Evolutionary conservation across 2,329 filamentous ascomycete species (phyloP).

Genomic region (Pseudocercospora cruenta): DNA sequence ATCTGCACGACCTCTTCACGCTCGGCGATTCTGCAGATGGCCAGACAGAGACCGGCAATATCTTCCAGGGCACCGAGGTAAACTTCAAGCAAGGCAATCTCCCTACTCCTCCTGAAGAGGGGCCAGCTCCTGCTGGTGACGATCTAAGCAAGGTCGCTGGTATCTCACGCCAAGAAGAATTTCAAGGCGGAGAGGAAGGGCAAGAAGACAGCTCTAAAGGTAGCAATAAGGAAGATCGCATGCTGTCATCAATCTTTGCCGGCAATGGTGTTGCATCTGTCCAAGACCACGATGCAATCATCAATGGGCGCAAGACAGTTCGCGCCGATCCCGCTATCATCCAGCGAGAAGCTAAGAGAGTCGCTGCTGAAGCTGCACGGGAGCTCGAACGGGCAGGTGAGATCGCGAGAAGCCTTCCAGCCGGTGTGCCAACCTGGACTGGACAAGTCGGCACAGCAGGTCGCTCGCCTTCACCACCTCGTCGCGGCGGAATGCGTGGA

Average conservation of each 20-base stretch:
- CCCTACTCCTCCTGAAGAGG: constrained; percentile 36
- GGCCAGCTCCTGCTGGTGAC: constrained; percentile 30
- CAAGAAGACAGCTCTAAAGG: constrained; percentile 25
- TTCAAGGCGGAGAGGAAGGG: constrained; percentile 35
- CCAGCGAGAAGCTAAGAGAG: constrained; percentile 76
- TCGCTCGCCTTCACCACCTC: constrained; percentile 61
- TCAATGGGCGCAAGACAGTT: constrained; percentile 69
- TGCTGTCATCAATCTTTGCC: constrained; percentile 88
- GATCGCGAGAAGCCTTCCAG: constrained; percentile 71
- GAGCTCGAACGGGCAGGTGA: constrained; percentile 75
- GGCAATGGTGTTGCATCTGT: constrained; percentile 86
- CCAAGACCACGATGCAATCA: constrained; percentile 88
- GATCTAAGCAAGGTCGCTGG: constrained; percentile 40
- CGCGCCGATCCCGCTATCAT: constrained; percentile 78
- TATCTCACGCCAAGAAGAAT: constrained; percentile 51
- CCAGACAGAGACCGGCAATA: constrained; percentile 77
- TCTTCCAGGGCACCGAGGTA: constrained; percentile 88
- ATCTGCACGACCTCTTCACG: constrained; percentile 89
- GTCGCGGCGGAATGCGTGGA: constrained; percentile 48
- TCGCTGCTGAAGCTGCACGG: constrained; percentile 76
- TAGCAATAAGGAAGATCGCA: constrained; percentile 64
- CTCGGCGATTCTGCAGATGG: constrained; percentile 68
- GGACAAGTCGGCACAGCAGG: constrained; percentile 80
- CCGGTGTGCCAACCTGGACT: constrained; percentile 92
- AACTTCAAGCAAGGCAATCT: constrained; percentile 52